Base-by-base conservation (phyloP, 257 asterid species). In the Craterostigma plantagineum region DNA sequence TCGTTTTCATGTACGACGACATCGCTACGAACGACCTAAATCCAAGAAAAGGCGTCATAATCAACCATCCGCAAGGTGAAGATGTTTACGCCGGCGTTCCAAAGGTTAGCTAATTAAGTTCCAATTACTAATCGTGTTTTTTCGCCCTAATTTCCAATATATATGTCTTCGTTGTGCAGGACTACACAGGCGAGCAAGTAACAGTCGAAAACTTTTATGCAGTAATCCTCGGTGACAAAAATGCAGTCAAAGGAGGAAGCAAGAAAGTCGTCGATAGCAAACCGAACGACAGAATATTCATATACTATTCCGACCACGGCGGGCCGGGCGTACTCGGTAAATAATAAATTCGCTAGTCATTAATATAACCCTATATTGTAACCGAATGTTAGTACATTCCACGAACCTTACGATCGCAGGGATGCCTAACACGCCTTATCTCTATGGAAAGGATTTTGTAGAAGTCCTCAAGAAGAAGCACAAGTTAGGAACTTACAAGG, bases 301-400 rank as follows among this genome's bases (percentile, higher is more conserved):
- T 87, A 6, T 87, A 79, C 60, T 87, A 87, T 49, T 57, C 93
- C 0, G 98, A 87, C 53, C 98, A 87, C 45, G 98, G 98, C 14
- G 98, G 93, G 17, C 81, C 95, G 0, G 98, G 98, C 45, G 87
- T 82, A 1, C 93, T 87, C 2, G 95, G 96, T 86, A 60, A n/a
- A 2, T 23, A 54, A 80, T 57, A 23, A 23, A 23, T 23, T 23
- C 30, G 4, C 30, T n/a, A n/a, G n/a, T n/a, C n/a, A n/a, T n/a
- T n/a, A n/a, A n/a, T n/a, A n/a, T n/a, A n/a, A n/a, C n/a, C n/a
- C n/a, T n/a, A n/a, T n/a, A n/a, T n/a, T n/a, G 30, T 23, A 23
- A 23, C 6, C 30, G 30, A 23, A 23, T 23, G 4, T 6, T 6
- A 23, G n/a, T 6, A 23, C 30, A 23, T 23, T 23, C 30, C 30